Evolutionary conservation across 345 rosid genomes (phyloP).

Genomic region (Eucalyptus viminalis): DNA sequence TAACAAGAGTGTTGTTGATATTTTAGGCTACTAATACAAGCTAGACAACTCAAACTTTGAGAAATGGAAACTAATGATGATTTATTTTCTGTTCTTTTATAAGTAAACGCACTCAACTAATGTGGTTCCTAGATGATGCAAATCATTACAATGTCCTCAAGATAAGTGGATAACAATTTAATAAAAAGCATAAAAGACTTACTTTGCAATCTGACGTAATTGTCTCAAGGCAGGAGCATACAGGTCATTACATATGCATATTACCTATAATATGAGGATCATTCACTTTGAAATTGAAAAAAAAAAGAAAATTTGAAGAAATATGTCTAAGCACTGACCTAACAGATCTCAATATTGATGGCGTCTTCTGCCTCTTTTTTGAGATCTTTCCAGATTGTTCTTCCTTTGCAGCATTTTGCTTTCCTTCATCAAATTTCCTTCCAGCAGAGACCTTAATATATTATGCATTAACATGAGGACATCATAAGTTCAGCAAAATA

Average conservation of each 20-base stretch:
- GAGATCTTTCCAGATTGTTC: constrained; percentile 29
- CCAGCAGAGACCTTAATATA: constrained; percentile 55
- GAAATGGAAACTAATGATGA: background rate
- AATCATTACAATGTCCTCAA: background rate
- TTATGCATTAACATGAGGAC: background rate
- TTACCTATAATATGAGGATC: constrained; percentile 26
- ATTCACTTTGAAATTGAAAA: background rate
- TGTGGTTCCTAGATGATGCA: background rate
- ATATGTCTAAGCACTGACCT: too few species aligned
- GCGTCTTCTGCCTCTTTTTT: too few species aligned
- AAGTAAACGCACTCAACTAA: background rate
- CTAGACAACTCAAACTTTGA: background rate
- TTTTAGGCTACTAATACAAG: background rate
- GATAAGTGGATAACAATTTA: background rate
- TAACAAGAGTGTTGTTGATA: background rate
- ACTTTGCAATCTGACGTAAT: constrained; percentile 84
- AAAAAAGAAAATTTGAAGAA: background rate
- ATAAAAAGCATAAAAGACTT: constrained; percentile 5
- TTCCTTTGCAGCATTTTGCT: constrained; percentile 40
- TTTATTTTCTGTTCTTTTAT: background rate
- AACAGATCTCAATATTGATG: too few species aligned
- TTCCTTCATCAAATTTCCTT: constrained; percentile 38
- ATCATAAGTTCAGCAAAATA: background rate
- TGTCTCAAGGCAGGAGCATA: constrained; percentile 84
- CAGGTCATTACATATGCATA: constrained; percentile 81